A percentile compares a stretch with the other conserved stretches of the same genome.
Conservation (phyloP, 179 eudicot genomes). For the Beta macrorhiza region DNA sequence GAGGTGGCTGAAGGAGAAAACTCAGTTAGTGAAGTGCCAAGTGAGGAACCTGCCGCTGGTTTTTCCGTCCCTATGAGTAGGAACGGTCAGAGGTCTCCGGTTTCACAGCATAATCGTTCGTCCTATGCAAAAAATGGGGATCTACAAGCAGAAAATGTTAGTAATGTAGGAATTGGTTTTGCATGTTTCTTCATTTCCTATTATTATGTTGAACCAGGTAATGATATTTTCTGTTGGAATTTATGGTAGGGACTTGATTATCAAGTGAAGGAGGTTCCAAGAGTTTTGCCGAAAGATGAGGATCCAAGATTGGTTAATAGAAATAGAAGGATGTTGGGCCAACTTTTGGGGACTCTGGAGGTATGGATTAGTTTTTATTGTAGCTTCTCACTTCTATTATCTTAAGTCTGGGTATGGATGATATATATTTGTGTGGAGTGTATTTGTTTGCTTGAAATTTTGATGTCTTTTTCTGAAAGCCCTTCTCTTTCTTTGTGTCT, state of each 20-base stretch:
- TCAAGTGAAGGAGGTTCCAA: constrained; percentile 58
- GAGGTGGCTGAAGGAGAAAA: constrained; percentile 54
- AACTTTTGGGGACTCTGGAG: constrained; percentile 90
- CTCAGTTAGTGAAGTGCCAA: constrained; percentile 29
- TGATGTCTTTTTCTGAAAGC: background rate
- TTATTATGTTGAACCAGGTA: background rate
- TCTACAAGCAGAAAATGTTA: constrained; percentile 52
- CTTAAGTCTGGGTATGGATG: background rate
- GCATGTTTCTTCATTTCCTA: background rate
- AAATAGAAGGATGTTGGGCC: constrained; percentile 89
- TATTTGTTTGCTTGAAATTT: background rate
- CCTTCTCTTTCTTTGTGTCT: background rate
- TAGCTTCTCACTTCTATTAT: too few species aligned
- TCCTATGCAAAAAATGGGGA: constrained; percentile 44
- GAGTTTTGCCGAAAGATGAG: constrained; percentile 77
- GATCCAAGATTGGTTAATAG: constrained; percentile 81
- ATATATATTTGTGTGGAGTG: background rate
- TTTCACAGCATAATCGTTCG: constrained; percentile 29
- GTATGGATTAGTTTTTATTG: constrained; percentile 29
- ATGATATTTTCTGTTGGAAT: constrained; percentile 8
- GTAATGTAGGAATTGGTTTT: constrained; percentile 8
- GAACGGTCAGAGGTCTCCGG: constrained; percentile 40
- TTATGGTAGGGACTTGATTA: constrained; percentile 57
- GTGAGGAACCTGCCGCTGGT: constrained; percentile 37
- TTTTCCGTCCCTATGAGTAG: constrained; percentile 25